phyloP scores from a whole-genome alignment of 2,329 filamentous ascomycete species.

The Calonectria montana region DNA sequence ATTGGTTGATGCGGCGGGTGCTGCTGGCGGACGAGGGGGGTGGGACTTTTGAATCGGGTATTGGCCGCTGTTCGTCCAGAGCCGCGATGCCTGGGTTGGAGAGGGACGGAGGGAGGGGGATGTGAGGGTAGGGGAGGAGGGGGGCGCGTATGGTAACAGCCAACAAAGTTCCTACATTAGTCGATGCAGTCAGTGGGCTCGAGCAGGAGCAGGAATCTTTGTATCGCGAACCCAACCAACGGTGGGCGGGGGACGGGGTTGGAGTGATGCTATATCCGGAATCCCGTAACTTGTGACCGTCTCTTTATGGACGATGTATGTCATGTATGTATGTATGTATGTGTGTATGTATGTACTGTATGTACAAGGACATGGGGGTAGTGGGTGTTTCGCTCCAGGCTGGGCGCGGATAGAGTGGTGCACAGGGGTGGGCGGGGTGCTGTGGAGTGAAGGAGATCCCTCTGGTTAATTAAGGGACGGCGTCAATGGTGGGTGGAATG shows the following conservation, averaged over 20 bases:
- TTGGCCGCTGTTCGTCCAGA: not conserved
- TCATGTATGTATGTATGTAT: too few species aligned
- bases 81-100: not conserved
- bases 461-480: constrained; percentile 17
- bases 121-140: too few species aligned
- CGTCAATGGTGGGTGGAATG: constrained; percentile 19
- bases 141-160: not conserved
- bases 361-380: too few species aligned
- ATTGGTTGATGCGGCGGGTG: not conserved
- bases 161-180: constrained; percentile 7
- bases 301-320: not conserved
- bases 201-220: not conserved
- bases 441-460: not conserved
- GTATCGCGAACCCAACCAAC: not conserved
- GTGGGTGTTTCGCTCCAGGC: not conserved
- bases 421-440: not conserved
- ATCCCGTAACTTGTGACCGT: not conserved
- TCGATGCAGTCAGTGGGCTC: not conserved
- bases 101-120: not conserved
- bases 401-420: constrained; percentile 7
- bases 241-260: not conserved
- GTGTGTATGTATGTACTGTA: too few species aligned
- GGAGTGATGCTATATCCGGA: constrained; percentile 11
- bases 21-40: not conserved
- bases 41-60: constrained; percentile 13